A percentile compares a stretch with the other conserved stretches of the same genome.
Conservation (phyloP, 2,329 filamentous ascomycete genomes). For the Neocatenulostroma microsporum region DNA sequence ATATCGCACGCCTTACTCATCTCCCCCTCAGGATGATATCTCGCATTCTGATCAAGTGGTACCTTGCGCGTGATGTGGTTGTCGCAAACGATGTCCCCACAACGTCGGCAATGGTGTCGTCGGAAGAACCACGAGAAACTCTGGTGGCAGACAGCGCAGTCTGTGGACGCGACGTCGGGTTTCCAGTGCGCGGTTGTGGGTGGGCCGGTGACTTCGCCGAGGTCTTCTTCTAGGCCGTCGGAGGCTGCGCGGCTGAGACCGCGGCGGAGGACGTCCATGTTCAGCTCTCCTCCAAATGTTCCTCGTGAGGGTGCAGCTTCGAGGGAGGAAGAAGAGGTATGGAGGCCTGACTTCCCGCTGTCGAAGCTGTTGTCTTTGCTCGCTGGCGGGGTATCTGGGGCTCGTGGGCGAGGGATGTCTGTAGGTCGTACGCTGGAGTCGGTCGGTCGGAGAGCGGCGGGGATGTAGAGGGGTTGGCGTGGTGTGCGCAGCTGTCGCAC, state of each 20-base stretch:
- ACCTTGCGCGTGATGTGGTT: constrained; percentile 58
- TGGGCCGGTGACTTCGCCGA: constrained; percentile 57
- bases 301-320: constrained; percentile 1
- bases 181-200: constrained; percentile 75
- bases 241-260: constrained; percentile 22
- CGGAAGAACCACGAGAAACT: constrained; percentile 68
- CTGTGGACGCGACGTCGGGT: constrained; percentile 58
- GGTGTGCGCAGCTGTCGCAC: constrained; percentile 50
- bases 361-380: constrained; percentile 59
- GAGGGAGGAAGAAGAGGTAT: constrained; percentile 9
- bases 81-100: constrained; percentile 75
- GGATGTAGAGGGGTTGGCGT: constrained; percentile 63
- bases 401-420: constrained; percentile 36
- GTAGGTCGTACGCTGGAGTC: constrained; percentile 49
- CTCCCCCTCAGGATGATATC: constrained; percentile 64
- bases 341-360: constrained; percentile 17
- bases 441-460: constrained; percentile 66
- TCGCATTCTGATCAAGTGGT: constrained; percentile 68
- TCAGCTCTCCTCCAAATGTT: constrained; percentile 3
- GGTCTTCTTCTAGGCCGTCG: constrained; percentile 43
- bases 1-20: constrained; percentile 61
- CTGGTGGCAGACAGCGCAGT: constrained; percentile 66
- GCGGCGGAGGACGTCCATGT: constrained; percentile 14
- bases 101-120: constrained; percentile 73
- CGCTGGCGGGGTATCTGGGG: constrained; percentile 40